Evolutionary conservation across 2,329 filamentous ascomycete species (phyloP).

Genomic region (Pseudogymnoascus sp.): DNA sequence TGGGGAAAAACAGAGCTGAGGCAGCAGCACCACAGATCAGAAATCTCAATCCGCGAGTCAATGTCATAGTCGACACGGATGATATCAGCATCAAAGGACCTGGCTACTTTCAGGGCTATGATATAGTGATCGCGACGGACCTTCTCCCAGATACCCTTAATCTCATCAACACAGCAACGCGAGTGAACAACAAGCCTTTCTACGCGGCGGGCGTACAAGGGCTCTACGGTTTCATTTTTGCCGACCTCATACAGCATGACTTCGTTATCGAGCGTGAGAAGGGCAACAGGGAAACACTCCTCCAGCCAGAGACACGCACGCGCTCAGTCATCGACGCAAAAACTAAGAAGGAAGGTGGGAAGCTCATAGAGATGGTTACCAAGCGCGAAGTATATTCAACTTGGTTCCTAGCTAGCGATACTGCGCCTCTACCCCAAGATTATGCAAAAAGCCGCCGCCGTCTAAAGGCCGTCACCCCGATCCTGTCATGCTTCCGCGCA

Average conservation of each 20-base stretch:
- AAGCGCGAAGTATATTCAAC: slow-evolving; percentile 89
- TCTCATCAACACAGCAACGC: slow-evolving; percentile 77
- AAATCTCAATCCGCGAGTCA: slow-evolving; percentile 83
- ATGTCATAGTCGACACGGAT: slow-evolving; percentile 60
- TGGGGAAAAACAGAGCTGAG: slow-evolving; percentile 79
- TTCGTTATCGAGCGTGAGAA: slow-evolving; percentile 81
- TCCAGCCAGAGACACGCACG: slow-evolving; percentile 64
- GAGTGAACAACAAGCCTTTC: slow-evolving; percentile 69
- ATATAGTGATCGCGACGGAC: slow-evolving; percentile 85
- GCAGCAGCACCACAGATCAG: slow-evolving; percentile 70
- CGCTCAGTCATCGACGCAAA: slow-evolving; percentile 65
- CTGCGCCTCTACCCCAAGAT: slow-evolving; percentile 62
- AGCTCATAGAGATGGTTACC: slow-evolving; percentile 74
- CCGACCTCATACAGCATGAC: slow-evolving; percentile 82
- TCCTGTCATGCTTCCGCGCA: slow-evolving; percentile 78
- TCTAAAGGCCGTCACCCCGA: slow-evolving; percentile 67
- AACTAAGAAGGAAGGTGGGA: slow-evolving; percentile 60
- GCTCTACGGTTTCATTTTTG: slow-evolving; percentile 91
- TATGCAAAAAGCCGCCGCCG: slow-evolving; percentile 62
- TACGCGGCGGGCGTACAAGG: slow-evolving; percentile 85
- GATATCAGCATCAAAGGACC: slow-evolving; percentile 60
- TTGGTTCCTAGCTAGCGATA: slow-evolving; percentile 72
- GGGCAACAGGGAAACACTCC: slow-evolving; percentile 59
- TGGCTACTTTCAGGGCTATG: slow-evolving; percentile 70
- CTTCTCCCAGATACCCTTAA: slow-evolving; percentile 66